These are phyloP conservation scores for Aurifilum marmelostoma DNA, from an alignment of 2,329 filamentous ascomycete genomes.

Conservation along the genomic window DNA sequence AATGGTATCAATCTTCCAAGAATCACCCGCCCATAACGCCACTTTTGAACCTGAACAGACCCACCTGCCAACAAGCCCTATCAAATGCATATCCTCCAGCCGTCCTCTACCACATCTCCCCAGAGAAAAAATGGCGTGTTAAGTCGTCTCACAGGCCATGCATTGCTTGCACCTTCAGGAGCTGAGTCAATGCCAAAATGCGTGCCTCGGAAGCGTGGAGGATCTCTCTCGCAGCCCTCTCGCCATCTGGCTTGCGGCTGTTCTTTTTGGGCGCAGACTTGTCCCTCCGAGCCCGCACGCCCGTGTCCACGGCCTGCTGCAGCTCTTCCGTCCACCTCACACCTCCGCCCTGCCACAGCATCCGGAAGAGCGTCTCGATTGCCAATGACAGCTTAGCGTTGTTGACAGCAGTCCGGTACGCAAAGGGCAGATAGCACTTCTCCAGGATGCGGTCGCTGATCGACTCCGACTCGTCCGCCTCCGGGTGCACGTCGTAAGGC, in stretches of 20 bases:
- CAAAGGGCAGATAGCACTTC: slow-evolving; percentile 66
- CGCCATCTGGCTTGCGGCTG: slow-evolving; percentile 34
- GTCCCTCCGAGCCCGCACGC: slow-evolving; percentile 52
- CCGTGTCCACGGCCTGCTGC: slow-evolving; percentile 46
- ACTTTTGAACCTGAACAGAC: background rate
- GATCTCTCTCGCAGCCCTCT: slow-evolving; percentile 22
- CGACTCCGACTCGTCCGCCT: slow-evolving; percentile 41
- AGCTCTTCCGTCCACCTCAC: slow-evolving; percentile 43
- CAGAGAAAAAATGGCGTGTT: too few species aligned
- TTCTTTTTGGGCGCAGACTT: slow-evolving; percentile 50
- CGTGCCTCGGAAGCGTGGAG: slow-evolving; percentile 25
- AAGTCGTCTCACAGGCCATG: background rate
- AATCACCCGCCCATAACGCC: slow-evolving; percentile 9
- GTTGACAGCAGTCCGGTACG: slow-evolving; percentile 67
- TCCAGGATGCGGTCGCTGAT: slow-evolving; percentile 53
- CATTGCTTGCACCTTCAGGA: slow-evolving; percentile 17
- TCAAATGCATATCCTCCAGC: background rate
- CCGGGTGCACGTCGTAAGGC: slow-evolving; percentile 45
- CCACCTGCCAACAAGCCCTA: background rate
- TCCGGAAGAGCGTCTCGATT: slow-evolving; percentile 66
- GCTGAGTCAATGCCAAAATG: slow-evolving; percentile 15
- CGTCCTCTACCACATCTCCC: too few species aligned
- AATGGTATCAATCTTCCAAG: background rate
- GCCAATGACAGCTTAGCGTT: slow-evolving; percentile 75
- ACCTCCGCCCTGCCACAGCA: slow-evolving; percentile 47